These are phyloP conservation scores for Aspergillus homomorphus DNA, from an alignment of 495 filamentous ascomycete genomes.

Conservation along the genomic window DNA sequence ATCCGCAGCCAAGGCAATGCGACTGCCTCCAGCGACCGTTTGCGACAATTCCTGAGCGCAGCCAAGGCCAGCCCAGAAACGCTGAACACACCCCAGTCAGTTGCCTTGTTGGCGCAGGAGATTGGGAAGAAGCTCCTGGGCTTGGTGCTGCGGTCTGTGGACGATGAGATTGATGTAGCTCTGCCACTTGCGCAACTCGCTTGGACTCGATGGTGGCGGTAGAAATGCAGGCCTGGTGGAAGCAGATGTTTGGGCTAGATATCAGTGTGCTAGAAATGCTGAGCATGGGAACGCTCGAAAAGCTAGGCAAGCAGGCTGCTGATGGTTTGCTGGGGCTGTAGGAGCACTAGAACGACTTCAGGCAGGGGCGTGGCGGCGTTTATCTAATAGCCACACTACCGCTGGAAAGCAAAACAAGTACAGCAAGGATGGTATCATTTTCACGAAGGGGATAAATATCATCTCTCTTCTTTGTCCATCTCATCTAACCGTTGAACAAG, in stretches of 20 bases:
- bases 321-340: background rate
- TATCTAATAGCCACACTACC: no score
- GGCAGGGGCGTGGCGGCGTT: no score
- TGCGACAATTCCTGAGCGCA: constrained; percentile 15
- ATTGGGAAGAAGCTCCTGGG: constrained; percentile 43
- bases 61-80: constrained; percentile 10
- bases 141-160: constrained; percentile 19
- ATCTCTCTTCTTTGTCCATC: background rate
- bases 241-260: constrained; percentile 27
- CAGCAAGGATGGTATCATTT: no score
- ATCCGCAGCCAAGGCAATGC: background rate
- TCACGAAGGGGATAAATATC: no score
- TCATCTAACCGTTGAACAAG: constrained; percentile 13
- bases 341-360: background rate
- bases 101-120: constrained; percentile 40
- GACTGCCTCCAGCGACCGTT: background rate
- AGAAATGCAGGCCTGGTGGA: constrained; percentile 44
- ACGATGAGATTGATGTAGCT: constrained; percentile 32
- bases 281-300: constrained; percentile 3
- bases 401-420: background rate
- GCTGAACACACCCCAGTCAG: constrained; percentile 4
- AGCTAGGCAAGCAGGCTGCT: background rate
- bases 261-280: constrained; percentile 36
- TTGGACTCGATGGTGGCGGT: constrained; percentile 46
- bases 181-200: constrained; percentile 32